Evolutionary conservation across 371 early-diverging fungal genomes (phyloP), one percentile per base, ranked within the genome.

Genomic region (Dinochytrium kinnereticum): DNA sequence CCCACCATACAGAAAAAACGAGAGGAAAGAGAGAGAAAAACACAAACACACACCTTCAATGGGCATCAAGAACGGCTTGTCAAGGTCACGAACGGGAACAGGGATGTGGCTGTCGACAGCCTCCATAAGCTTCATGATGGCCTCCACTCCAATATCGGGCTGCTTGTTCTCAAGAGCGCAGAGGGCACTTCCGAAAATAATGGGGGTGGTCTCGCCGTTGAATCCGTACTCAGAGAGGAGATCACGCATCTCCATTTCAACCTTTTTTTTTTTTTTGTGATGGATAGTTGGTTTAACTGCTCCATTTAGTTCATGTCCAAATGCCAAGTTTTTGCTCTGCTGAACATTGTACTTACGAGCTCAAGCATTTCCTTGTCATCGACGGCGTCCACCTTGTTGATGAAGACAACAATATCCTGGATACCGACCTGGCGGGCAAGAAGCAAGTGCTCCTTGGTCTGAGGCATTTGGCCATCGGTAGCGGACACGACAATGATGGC

Each of bases 21-120:
- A 49, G 24, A 68, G n/a, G n/a, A 30, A 38, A 59, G 24, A 13
- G n/a, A n/a, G n/a, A 67, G 7, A 36, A 34, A 59, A 21, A 13
- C 13, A 28, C 3, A 40, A 28, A 26, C 26, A 44, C 70, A 39
- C 79, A 88, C 88, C 91, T 88, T 97, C 97, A 78, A 98, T 88
- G 50, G 97, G 96, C 95, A 99, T 95, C 88, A 99, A 91, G 91
- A 99, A 97, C 57, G 99, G 99, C 89, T 97, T 97, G 79, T 97
- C 97, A 70, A 96, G 85, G 82, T 95, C 96, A 78, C 99, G 91
- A 73, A 85, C 75, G 39, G 99, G 99, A 31, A 94, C 93, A 59
- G 97, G 95, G 78, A 99, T 98, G 86, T 90, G 90, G 57, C 88
- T 82, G 79, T 99, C 97, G 50, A 99, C 98, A 33, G 94, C 95